Evolutionary conservation across 768 basidiomycete genomes (phyloP), one percentile per base, ranked within the genome.

Genomic region (Lyophyllum decastes): DNA sequence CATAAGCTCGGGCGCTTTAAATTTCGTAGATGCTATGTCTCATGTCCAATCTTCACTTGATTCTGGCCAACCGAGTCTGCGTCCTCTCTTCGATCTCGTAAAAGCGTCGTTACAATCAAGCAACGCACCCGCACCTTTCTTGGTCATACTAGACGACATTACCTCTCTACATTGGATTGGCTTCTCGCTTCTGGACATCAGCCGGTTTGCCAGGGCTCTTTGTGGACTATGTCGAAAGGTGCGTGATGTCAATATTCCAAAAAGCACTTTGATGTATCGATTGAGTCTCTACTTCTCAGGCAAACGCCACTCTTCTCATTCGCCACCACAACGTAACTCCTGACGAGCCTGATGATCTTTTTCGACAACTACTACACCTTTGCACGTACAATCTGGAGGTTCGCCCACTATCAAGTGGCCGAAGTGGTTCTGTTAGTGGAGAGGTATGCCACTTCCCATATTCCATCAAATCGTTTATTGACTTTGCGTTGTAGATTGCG

Each of bases 361-460:
- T 89, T 51, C 78, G 79, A 30, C 72, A 77, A 27, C 72, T 92
- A 21, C 71, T 86, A 19, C 87, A 90, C 52, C 67, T 88, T 2
- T 86, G 82, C 61, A 76, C 84, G 2, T 87, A 87, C 61, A 89
- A 91, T 62, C 63, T 92, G 3, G 90, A 92, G 57, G 86, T 92
- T 2, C 76, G 80, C 40, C 84, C 90, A 0, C 75, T 94, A 7
- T 76, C 85, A 1, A 92, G 88, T 60, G 91, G 91, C 4, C 76
- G 85, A 24, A 93, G 92, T 59, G 90, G 90, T 2, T 78, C 85
- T 21, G 87, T 94, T 26, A 90, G 84, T 57, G 92, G 91, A 19
- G 88, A 92, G 78, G 91, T 89, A 50, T 52, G 49, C 50, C 59
- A 46, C 25, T 47, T 49, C 35, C 27, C 12, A 16, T 14, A 30